These are phyloP conservation scores for Claviceps maximensis DNA, from an alignment of 2,329 filamentous ascomycete species.

Conservation along the genomic window DNA sequence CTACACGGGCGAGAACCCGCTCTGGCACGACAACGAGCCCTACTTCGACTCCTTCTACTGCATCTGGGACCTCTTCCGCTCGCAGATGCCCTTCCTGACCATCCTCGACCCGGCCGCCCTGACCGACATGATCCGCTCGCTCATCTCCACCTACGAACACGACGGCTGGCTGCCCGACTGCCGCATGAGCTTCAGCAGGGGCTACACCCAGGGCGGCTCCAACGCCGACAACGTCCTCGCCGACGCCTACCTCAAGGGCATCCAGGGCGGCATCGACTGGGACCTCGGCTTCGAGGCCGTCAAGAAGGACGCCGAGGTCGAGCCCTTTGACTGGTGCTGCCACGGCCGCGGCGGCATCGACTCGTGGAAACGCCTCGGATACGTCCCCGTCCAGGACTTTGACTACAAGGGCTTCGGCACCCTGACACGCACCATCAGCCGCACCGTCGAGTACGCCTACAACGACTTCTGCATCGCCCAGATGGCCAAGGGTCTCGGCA, in stretches of 20 bases:
- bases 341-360: conserved; percentile 58
- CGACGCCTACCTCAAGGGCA: conserved; percentile 55
- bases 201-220: conserved; percentile 61
- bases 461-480: conserved; percentile 59
- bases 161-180: conserved; percentile 64
- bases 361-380: conserved; percentile 59
- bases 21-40: conserved; percentile 52
- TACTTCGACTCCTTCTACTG: conserved; percentile 70
- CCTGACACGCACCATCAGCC: conserved; percentile 55
- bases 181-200: conserved; percentile 62
- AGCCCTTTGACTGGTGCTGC: conserved; percentile 56
- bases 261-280: conserved; percentile 51
- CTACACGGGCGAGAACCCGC: conserved; percentile 59
- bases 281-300: conserved; percentile 55
- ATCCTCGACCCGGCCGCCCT: conserved; percentile 52
- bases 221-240: conserved; percentile 59
- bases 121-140: conserved; percentile 52
- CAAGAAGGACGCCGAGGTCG: conserved; percentile 57
- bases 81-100: conserved; percentile 55
- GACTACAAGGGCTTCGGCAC: conserved; percentile 55
- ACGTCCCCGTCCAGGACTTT: conserved; percentile 57
- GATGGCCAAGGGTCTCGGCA: conserved; percentile 44
- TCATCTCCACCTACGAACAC: conserved; percentile 59
- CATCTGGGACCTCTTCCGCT: conserved; percentile 60
- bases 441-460: conserved; percentile 67